Evolutionary conservation across 225 moss, liverwort and hornwort genomes (phyloP), one percentile per base, ranked within the genome.

Genomic region (Anthoceros angustus): DNA sequence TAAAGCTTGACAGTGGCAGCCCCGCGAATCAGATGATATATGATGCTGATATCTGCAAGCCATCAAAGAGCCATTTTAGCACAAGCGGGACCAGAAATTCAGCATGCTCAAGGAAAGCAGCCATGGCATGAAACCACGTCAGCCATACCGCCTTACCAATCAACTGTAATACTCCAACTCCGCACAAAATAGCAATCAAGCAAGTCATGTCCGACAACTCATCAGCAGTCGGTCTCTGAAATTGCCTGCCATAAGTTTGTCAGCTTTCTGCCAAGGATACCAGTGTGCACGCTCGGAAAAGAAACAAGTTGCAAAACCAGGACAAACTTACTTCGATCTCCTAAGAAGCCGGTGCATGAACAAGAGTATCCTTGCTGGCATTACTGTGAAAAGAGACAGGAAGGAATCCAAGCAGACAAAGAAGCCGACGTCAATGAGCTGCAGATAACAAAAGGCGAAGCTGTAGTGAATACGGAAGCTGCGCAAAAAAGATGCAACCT

Each of bases 401-500:
- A 98, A 98, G 68, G 98, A 88, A 84, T 98, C 98, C 77, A 98
- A 78, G 80, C 98, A 98, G 61, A 98, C 89, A 69, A 98, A 79
- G 72, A 92, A 92, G n/a, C 98, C 98, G 68, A 98, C 84, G 77
- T 89, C 92, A 74, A 98, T 92, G 62, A 98, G 98, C 98, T 98
- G 95, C 95, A 86, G 39, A 48, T 79, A 77, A 72, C 48, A 45
- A 70, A 75, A 68, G 73, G 62, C 39, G 25, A 63, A 40, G 40
- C 24, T 42, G 42, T 23, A 69, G 18, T 62, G 39, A 60, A 15
- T 5, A 55, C 16, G n/a, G 23, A 32, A 32, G 32, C 2, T 32
- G 32, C 4, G 32, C 32, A 32, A 32, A 32, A 32, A 32, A 32
- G 32, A 32, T 32, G 32, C 32, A 32, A 32, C 1, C 32, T 32